Conservation (phyloP, 306 rosid species). For the Vigna hirtella region DNA sequence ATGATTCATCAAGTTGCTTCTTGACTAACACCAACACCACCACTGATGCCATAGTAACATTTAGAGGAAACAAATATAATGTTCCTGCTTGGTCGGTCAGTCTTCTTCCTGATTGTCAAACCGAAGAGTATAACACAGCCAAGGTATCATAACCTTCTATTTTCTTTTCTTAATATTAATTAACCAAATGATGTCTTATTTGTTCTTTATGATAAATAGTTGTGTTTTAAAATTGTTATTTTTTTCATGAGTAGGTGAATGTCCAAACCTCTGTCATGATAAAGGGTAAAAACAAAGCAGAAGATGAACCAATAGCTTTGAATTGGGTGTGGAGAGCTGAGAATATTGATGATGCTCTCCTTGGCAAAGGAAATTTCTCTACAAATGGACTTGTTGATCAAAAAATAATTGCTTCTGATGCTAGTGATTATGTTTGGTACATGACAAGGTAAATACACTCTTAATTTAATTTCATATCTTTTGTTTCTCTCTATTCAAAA, state of each 20-base stretch:
- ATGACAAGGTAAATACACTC: constrained; percentile 52
- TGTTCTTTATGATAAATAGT: too few relatives aligned
- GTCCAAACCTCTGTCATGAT: constrained; percentile 57
- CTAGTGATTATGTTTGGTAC: constrained; percentile 65
- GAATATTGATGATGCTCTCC: constrained; percentile 37
- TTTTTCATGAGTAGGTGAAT: constrained; percentile 48
- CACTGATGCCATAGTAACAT: constrained; percentile 48
- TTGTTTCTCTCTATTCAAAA: background rate
- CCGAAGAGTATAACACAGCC: constrained; percentile 51
- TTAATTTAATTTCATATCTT: background rate
- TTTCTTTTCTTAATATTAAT: too few relatives aligned
- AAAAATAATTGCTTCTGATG: constrained; percentile 45
- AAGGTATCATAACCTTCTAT: too few relatives aligned
- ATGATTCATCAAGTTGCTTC: constrained; percentile 55
- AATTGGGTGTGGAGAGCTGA: constrained; percentile 62
- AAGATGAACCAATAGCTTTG: constrained; percentile 47
- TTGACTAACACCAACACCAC: constrained; percentile 48
- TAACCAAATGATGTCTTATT: too few relatives aligned
- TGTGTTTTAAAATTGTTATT: too few relatives aligned
- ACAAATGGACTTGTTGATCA: constrained; percentile 49
- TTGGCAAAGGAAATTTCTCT: constrained; percentile 37
- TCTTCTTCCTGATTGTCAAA: constrained; percentile 60
- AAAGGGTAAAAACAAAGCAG: constrained; percentile 54
- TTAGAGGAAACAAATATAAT: constrained; percentile 40
- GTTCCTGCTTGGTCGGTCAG: constrained; percentile 74